Base-by-base conservation (phyloP, 371 early-diverging fungal species). In the Actinomortierella wolfii region DNA sequence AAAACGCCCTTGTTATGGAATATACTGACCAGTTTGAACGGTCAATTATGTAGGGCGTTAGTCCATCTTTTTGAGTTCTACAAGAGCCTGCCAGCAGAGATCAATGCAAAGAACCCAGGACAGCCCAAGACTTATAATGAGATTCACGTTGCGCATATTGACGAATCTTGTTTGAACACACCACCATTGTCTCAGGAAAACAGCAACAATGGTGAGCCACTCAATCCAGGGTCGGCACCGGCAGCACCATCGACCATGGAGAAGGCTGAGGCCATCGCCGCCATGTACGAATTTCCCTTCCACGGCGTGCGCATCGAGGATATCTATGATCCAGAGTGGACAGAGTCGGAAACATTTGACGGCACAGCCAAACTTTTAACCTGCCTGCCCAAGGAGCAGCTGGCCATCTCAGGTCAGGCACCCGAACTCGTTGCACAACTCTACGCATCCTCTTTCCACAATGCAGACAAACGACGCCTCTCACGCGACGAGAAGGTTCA, bases 291-390 rank as follows among this genome's bases (percentile, higher is more conserved):
- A 2, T 69, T 74, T 28, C 18, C 21, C 8, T 74, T 68, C 52
- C 69, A 69, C 40, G 75, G 78, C 46, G 59, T 61, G 1, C 53
- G 54, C 15, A 68, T 77, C 43, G 75, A 77, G 48, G 78, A 77
- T 42, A 59, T 77, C 17, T 77, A 61, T 56, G 70, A 74, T 28
- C 57, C 65, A 29, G 63, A 63, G 15, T 77, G 68, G 64, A 57
- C 77, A 9, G 77, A 77, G 15, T 68, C 74, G 14, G 49, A 46
- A 9, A 64, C 59, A 29, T 77, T 74, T 45, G 62, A 68, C 6
- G 68, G 59, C 0, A 54, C 62, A 11, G 61, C 63, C 2, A 40
- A 55, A 1, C 25, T 71, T 42, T 18, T 71, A 2, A 71, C 73
- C 6, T 59, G 66, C 3, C 56, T 65, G 11, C 66, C 66, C 2